A percentile compares a stretch with the other conserved stretches of the same genome.
These are phyloP conservation scores for Spergularia bocconei DNA, from an alignment of 148 eudicot species.

Conservation along the genomic window DNA sequence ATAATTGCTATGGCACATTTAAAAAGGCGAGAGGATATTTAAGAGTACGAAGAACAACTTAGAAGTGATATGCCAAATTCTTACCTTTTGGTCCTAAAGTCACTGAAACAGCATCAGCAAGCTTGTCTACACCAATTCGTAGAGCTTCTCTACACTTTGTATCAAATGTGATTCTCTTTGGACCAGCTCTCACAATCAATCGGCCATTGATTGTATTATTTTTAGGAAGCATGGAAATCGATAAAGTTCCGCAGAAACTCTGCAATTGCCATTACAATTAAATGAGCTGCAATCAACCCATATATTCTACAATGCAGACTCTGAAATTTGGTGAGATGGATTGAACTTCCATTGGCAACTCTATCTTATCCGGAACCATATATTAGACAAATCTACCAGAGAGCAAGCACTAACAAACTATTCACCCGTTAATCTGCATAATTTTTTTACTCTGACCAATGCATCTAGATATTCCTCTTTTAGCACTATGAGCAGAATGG, in stretches of 20 bases:
- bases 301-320: neutral
- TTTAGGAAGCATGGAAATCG: constrained; percentile 26
- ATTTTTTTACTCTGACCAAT: neutral
- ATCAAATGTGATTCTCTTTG: constrained; percentile 71
- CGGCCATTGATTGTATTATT: constrained; percentile 20
- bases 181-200: constrained; percentile 71
- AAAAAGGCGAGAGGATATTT: too few species aligned
- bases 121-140: constrained; percentile 73
- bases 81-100: constrained; percentile 96
- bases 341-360: neutral
- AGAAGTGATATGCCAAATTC: neutral
- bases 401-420: neutral
- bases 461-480: neutral
- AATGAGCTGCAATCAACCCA: neutral
- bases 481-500: too few species aligned
- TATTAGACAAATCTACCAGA: neutral
- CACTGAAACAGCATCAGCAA: constrained; percentile 95
- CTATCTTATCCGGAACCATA: neutral
- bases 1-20: too few species aligned
- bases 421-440: neutral
- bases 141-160: constrained; percentile 69
- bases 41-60: neutral
- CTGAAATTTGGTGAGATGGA: too few species aligned
- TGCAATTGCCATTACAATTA: constrained; percentile 26
- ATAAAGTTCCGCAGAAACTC: constrained; percentile 24